Evolutionary conservation across 345 rosid species (phyloP), one percentile per base, ranked within the genome.

Genomic region (Salix suchowensis): DNA sequence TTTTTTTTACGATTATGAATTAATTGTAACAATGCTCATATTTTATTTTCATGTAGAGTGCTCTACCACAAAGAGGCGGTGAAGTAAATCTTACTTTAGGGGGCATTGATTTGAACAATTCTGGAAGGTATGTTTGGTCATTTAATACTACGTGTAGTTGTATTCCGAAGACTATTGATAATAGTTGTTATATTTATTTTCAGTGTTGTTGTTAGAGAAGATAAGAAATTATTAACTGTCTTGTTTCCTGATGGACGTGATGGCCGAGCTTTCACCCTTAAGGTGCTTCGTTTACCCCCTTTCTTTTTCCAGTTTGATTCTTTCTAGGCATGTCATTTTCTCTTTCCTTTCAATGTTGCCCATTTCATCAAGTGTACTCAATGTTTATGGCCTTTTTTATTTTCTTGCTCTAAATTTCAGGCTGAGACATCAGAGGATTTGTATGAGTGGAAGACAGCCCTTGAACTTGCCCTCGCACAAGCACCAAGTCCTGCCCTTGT

Each of bases 161-260:
- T 72, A 75, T 70, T 78, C n/a, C n/a, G 8, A 78, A 64, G 44
- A 40, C 61, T 71, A 54, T 80, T 79, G 78, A 79, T 78, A 65
- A 79, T 67, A 44, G 50, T 78, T 69, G 77, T 73, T 69, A 76
- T 62, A 26, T 62, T 62, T 21, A 67, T 69, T 86, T 88, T 82
- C 92, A 96, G 98, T 72, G 98, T 96, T 73, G 98, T 96, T 81
- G 99, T 93, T 54, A 86, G 99, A 87, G 98, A 93, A 85, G 98
- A 96, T 78, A 96, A 96, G 81, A 96, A 92, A 73, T 84, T 96
- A 78, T 81, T 96, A 83, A 96, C 99, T 58, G 98, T 96, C 32
- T 83, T 96, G 77, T 96, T 96, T 85, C 99, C 99, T 77, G 99
- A 96, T 85, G 99, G 99, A 79, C 95, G 98, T 78, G 99, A 93